Percentiles rank a stretch among this genome's conserved stretches.
Conservation (phyloP, 139 green algal species). For the Chlamydomonas sphaeroides region DNA sequence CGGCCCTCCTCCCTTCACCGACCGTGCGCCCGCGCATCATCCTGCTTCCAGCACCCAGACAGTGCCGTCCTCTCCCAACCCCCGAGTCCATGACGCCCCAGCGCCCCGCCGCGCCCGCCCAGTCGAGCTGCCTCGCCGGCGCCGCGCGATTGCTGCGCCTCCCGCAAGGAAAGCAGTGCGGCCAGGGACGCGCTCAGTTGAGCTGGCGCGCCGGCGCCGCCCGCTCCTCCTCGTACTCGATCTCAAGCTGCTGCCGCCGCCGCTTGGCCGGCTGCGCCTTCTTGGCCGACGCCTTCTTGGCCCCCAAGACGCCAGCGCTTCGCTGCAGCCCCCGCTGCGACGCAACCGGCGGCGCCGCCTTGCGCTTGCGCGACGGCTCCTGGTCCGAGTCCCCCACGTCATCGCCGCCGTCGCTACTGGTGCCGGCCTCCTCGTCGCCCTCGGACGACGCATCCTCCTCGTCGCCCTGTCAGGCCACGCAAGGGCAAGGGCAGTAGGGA, state of each 20-base stretch:
- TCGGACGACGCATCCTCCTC: no score
- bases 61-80: no score
- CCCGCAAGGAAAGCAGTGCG: no score
- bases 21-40: no score
- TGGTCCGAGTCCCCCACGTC: not conserved
- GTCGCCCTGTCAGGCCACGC: not conserved
- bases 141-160: no score
- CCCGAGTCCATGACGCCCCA: no score
- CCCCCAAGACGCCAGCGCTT: no score
- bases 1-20: no score
- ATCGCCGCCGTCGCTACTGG: not conserved
- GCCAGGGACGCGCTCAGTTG: not conserved
- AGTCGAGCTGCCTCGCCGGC: no score
- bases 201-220: slow-evolving; percentile 48
- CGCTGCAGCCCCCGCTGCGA: not conserved
- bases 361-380: slow-evolving; percentile 23
- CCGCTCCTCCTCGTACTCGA: slow-evolving; percentile 86
- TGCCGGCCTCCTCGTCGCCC: not conserved
- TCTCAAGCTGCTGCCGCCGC: slow-evolving; percentile 63
- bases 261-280: slow-evolving; percentile 6
- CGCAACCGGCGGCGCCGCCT: not conserved
- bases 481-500: no score
- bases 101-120: no score
- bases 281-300: not conserved
- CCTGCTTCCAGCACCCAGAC: no score